Percentiles rank a stretch among this genome's conserved stretches.
Conservation (phyloP, 345 rosid genomes). For the Hevea brasiliensis region DNA sequence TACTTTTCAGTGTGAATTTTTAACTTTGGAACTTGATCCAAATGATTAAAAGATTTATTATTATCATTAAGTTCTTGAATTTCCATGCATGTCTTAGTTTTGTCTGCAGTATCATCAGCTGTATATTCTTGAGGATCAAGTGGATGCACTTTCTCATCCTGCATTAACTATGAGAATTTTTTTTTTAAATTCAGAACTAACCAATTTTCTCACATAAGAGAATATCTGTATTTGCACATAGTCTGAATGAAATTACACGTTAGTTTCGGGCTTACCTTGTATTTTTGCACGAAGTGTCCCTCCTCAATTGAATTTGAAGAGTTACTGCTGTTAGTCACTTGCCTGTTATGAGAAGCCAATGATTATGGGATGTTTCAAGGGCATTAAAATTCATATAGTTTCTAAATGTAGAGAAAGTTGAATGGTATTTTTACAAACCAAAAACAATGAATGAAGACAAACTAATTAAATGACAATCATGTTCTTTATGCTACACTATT, state of each 20-base stretch:
- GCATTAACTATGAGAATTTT: conserved; percentile 19
- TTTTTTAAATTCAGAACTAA: neutral
- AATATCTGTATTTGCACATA: neutral
- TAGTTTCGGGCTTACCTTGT: conserved; percentile 34
- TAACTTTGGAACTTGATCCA: conserved; percentile 29
- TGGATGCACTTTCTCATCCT: conserved; percentile 51
- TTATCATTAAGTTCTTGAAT: conserved; percentile 20
- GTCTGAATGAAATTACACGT: neutral
- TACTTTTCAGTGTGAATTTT: conserved; percentile 24
- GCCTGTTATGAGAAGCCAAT: conserved; percentile 31
- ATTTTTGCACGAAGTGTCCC: conserved; percentile 9
- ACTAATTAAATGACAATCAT: too few relatives aligned
- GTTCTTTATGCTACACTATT: neutral
- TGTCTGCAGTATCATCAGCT: conserved; percentile 15
- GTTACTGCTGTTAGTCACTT: conserved; percentile 24
- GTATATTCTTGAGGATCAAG: conserved; percentile 34
- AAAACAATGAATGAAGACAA: too few relatives aligned
- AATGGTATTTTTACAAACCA: too few relatives aligned
- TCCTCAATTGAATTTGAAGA: conserved; percentile 28
- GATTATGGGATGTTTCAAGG: conserved; percentile 10
- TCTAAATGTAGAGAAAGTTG: neutral
- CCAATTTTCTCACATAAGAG: too few relatives aligned
- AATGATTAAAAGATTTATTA: conserved; percentile 14
- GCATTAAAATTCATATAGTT: neutral
- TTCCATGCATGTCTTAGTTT: conserved; percentile 8